Base-by-base conservation (phyloP, 1,284 basidiomycete species). In the Melampsora americana region DNA sequence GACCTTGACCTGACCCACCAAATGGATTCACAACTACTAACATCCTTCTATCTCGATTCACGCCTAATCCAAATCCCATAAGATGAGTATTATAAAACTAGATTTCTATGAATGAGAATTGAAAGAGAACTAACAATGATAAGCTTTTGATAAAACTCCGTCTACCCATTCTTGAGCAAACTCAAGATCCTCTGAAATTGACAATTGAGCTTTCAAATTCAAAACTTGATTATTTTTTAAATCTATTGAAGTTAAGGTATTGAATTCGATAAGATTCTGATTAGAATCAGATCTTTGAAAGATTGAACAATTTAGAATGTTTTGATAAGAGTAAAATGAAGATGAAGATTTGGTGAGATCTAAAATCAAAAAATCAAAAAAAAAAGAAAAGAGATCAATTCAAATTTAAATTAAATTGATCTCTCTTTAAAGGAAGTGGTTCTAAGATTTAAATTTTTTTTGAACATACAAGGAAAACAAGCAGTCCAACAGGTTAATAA, bases 1-100 rank as follows among this genome's bases (percentile, higher is more conserved):
- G 83, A 0, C 87, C 90, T 81, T 90, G 91, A 64, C 91, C 91
- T 87, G 95, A 85, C 1, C 95, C 95, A 77, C 94, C 90, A 69
- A 88, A 84, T 1, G 95, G 95, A 82, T 98, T 98, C 78, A 97
- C 86, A n/a, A 97, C 83, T 1, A 97, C 85, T 39, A 78, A 77
- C n/a, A 80, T 66, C 0, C 71, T 23, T 12, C 71, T 28, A 16
- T 28, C 35, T 20, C 28, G 26, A 20, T 26, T 26, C 26, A 64
- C 11, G 18, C 61, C 61, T 64, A 50, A 50, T 12, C 11, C 46
- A 11, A 50, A 50, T n/a, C 46, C 11, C 11, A 50, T 12, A n/a
- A n/a, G 46, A 50, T 50, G 46, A 50, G 46, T 50, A 12, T 11
- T 12, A 12, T 50, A n/a, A 50, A 12, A 12, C n/a, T 50, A 50